A percentile compares a stretch with the other conserved stretches of the same genome.
Evolutionary conservation across 2,329 filamentous ascomycete species (phyloP).

Genomic region (Paramyrothecium sp.): DNA sequence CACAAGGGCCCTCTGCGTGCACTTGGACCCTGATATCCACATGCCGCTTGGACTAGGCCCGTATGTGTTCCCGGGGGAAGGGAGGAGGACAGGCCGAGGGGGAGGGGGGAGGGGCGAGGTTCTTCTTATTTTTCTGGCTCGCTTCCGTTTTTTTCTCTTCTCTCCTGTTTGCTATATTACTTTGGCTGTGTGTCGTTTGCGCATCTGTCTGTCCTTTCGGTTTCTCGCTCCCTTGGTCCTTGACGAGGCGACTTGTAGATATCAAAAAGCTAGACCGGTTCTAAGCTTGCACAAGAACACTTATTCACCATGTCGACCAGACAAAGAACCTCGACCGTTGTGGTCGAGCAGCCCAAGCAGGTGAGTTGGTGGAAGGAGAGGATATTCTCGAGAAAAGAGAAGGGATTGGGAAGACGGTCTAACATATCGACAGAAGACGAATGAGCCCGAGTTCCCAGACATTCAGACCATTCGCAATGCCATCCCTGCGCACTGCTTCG

Average conservation of each 20-base stretch:
- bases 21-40: not conserved
- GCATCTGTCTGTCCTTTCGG: too few species aligned
- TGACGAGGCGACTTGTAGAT: too few species aligned
- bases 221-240: too few species aligned
- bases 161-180: too few species aligned
- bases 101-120: too few species aligned
- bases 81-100: not conserved
- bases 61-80: not conserved
- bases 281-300: not conserved
- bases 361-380: slow-evolving; percentile 12
- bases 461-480: slow-evolving; percentile 35
- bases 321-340: slow-evolving; percentile 19
- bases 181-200: too few species aligned
- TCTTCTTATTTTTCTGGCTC: too few species aligned
- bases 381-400: slow-evolving; percentile 1
- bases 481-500: slow-evolving; percentile 62
- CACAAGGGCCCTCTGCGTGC: not conserved
- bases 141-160: too few species aligned
- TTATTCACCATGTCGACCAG: slow-evolving; percentile 17
- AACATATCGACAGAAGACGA: slow-evolving; percentile 8
- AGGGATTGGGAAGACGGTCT: not conserved
- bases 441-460: slow-evolving; percentile 21
- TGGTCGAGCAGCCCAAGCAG: slow-evolving; percentile 11
- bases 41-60: not conserved
- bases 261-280: not conserved